These are phyloP conservation scores for Mortierella claussenii DNA, from an alignment of 192 early-diverging fungal species.

Conservation along the genomic window DNA sequence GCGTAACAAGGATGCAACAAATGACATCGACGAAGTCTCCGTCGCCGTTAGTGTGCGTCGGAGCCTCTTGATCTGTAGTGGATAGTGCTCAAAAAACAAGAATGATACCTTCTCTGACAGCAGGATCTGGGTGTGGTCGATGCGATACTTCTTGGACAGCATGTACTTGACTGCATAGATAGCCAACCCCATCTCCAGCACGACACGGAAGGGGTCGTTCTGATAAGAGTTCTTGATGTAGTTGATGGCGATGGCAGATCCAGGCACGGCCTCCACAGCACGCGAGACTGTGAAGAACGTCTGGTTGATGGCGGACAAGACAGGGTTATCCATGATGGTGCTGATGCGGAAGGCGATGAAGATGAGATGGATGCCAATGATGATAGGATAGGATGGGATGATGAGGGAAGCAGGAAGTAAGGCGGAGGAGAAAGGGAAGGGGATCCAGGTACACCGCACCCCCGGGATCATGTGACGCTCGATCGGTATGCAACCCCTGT, in stretches of 20 bases:
- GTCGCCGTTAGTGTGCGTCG: too few relatives aligned
- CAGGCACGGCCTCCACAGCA: conserved; percentile 66
- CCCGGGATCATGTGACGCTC: too few relatives aligned
- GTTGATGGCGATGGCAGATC: conserved; percentile 77
- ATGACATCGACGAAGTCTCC: too few relatives aligned
- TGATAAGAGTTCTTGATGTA: conserved; percentile 94
- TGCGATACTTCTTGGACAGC: conserved; percentile 82
- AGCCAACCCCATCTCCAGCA: conserved; percentile 86
- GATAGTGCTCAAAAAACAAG: background rate
- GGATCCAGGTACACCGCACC: background rate
- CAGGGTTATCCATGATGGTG: conserved; percentile 51
- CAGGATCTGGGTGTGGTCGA: conserved; percentile 77
- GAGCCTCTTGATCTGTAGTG: background rate
- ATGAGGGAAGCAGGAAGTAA: too few relatives aligned
- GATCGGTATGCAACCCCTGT: too few relatives aligned
- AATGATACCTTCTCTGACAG: conserved; percentile 81
- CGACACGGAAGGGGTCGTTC: conserved; percentile 89
- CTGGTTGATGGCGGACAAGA: conserved; percentile 56
- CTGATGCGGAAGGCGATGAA: background rate
- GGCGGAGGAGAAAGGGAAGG: background rate
- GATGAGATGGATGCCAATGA: background rate
- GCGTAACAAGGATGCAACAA: too few relatives aligned
- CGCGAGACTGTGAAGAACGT: conserved; percentile 55
- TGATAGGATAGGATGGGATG: too few relatives aligned
- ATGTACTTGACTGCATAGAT: conserved; percentile 92